Evolutionary conservation across 768 basidiomycete genomes (phyloP), one percentile per base, ranked within the genome.

Genomic region (Agaricus subrufescens): DNA sequence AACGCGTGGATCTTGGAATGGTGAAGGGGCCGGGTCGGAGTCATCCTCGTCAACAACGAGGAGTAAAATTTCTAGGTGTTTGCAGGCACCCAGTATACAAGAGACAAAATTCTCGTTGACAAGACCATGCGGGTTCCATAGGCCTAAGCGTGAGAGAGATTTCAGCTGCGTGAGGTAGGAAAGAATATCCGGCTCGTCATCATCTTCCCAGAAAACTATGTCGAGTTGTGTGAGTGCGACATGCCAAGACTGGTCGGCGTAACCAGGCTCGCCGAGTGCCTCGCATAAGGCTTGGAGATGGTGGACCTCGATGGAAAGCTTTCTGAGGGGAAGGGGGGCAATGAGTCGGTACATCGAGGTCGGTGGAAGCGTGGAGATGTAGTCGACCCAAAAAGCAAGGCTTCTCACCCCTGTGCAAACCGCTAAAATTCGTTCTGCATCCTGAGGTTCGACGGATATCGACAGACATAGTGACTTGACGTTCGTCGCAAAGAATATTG

Each of bases 401-500:
- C 68, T 68, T 34, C 64, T 60, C 44, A 73, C 69, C 15, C 73
- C 71, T 2, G 66, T 72, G 61, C 76, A 78, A 19, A 66, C 64
- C 14, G 60, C 57, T 12, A 76, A 62, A 44, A 76, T 69, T n/a
- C 55, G 62, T 40, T 59, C 61, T 14, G 72, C 69, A 51, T 69
- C 58, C n/a, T 37, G 27, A 30, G 63, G 59, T n/a, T 54, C 50
- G 38, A 74, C 68, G 12, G 67, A 67, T 2, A 67, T 65, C 3
- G 73, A 69, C 54, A 78, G 56, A 58, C 75, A 76, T 6, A 78
- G 66, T 46, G 64, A 65, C 60, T 71, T 74, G 56, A 76, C 75
- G 59, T 70, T 58, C 14, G 55, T 53, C 4, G 67, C 65, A 52
- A 76, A 73, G 63, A 76, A 76, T 15, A 60, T 59, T 19, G 63